Percentiles rank a stretch among this genome's conserved stretches.
These are phyloP conservation scores for Fragilaria radians DNA, from an alignment of 108 stramenopile genomes.

Conservation along the genomic window DNA sequence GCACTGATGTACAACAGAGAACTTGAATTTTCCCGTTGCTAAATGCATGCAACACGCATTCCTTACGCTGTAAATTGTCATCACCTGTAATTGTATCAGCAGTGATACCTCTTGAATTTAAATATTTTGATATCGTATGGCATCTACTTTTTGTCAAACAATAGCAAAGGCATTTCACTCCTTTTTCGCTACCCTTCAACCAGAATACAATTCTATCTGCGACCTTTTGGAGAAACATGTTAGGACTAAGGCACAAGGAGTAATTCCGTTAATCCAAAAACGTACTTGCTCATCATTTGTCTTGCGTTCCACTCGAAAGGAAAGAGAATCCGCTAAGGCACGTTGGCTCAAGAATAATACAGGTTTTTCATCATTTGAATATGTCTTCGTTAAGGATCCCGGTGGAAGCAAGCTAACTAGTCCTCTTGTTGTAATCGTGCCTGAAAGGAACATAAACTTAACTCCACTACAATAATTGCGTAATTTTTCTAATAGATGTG, in stretches of 20 bases:
- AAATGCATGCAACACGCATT: background rate
- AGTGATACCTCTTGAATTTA: background rate
- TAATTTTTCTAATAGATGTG: background rate
- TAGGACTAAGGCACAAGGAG: background rate
- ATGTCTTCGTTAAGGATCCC: background rate
- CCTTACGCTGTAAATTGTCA: background rate
- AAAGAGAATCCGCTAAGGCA: conserved; percentile 1
- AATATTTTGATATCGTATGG: background rate
- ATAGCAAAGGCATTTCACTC: conserved; percentile 1
- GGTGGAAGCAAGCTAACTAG: conserved; percentile 1
- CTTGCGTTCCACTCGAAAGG: conserved; percentile 10
- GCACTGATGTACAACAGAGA: background rate
- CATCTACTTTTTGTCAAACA: conserved; percentile 2
- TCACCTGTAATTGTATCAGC: background rate
- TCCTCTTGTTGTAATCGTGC: background rate
- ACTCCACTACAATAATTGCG: background rate
- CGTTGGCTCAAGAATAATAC: background rate
- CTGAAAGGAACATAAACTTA: conserved; percentile 8
- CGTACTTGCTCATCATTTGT: conserved; percentile 1
- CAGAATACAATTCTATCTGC: conserved; percentile 4
- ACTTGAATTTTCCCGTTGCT: background rate
- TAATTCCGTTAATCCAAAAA: background rate
- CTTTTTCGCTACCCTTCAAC: background rate
- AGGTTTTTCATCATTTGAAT: background rate
- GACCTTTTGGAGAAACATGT: background rate